Conservation (phyloP, 495 filamentous ascomycete species). For the Bryoglossum gracile region DNA sequence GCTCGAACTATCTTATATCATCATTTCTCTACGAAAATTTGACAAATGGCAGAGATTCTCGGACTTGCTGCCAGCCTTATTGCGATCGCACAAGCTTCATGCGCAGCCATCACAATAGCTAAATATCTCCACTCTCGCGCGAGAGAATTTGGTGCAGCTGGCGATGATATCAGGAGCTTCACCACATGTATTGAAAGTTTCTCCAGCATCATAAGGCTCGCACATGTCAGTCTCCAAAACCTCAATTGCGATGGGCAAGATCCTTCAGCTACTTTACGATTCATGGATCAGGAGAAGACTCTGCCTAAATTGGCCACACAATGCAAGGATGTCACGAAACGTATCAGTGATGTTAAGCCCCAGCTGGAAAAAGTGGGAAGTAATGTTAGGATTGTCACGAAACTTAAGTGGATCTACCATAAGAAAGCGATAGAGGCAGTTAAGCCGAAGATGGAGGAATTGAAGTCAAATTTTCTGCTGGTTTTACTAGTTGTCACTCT, state of each 20-base stretch:
- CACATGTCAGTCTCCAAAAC: neutral
- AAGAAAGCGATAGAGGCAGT: neutral
- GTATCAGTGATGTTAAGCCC: neutral
- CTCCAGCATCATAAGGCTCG: neutral
- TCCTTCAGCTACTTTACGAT: neutral
- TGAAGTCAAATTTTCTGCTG: neutral
- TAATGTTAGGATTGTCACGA: neutral
- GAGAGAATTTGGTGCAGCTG: neutral
- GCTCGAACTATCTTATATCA: neutral
- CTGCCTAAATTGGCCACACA: neutral
- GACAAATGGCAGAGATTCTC: slow-evolving; percentile 2
- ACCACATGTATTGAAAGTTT: neutral
- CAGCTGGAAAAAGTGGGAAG: neutral
- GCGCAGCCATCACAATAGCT: too few relatives aligned
- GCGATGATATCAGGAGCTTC: neutral
- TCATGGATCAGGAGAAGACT: neutral
- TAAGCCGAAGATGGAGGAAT: neutral
- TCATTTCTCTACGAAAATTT: too few relatives aligned
- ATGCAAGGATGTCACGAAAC: neutral
- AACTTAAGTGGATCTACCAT: neutral
- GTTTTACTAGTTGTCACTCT: neutral
- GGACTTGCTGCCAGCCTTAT: neutral
- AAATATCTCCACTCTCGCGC: too few relatives aligned
- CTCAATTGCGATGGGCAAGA: too few relatives aligned
- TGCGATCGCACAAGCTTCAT: neutral